A percentile compares a stretch with the other conserved stretches of the same genome.
phyloP scores from a whole-genome alignment of 129 eudicot species.

The Helianthus tuberosus region DNA sequence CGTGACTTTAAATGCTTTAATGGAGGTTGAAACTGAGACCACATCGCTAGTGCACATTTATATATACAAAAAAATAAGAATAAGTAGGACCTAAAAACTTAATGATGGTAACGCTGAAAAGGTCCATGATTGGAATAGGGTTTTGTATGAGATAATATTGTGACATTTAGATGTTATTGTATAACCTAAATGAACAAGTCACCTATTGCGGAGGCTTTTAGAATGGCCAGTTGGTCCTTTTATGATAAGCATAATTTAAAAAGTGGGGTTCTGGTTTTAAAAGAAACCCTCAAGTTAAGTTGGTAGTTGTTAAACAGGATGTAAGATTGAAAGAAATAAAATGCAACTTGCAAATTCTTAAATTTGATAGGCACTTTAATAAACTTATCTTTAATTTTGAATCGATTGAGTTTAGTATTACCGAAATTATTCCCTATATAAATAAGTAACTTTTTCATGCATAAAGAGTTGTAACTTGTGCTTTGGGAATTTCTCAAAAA shows the following conservation, averaged over 20 bases:
- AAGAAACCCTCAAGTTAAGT: conserved; percentile 33
- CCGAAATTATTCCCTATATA: too few relatives aligned
- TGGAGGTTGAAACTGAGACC: too few relatives aligned
- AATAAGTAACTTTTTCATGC: too few relatives aligned
- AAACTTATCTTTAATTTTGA: neutral
- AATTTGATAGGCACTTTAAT: too few relatives aligned
- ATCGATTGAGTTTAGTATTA: neutral
- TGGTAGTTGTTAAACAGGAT: conserved; percentile 22
- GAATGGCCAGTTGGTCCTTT: conserved; percentile 23
- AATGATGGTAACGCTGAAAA: neutral
- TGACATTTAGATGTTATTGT: neutral
- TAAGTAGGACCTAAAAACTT: neutral
- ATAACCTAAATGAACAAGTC: neutral
- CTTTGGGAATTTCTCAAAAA: too few relatives aligned
- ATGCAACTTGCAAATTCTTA: conserved; percentile 28
- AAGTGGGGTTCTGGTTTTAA: conserved; percentile 21
- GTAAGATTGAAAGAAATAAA: conserved; percentile 2
- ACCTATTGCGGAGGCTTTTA: neutral
- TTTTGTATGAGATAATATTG: neutral
- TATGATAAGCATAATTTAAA: conserved; percentile 14
- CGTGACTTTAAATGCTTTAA: too few relatives aligned
- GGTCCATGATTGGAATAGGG: neutral
- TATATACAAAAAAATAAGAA: too few relatives aligned
- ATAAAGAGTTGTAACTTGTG: too few relatives aligned
- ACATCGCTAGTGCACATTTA: too few relatives aligned